Conservation (phyloP, 768 basidiomycete species). For the Amanita jacksonii region DNA sequence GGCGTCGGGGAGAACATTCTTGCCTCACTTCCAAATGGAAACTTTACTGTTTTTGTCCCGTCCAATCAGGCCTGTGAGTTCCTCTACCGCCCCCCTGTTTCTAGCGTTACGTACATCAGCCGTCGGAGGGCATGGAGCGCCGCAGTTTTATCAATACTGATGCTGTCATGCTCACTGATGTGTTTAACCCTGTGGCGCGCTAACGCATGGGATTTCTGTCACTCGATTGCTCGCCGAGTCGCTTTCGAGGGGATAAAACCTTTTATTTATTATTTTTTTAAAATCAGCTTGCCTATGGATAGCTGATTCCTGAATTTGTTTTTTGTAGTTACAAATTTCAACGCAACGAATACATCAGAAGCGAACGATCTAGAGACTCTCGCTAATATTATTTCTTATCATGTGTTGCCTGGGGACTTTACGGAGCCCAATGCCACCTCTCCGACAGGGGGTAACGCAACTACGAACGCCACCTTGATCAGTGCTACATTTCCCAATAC, state of each 20-base stretch:
- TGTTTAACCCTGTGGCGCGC: too few relatives aligned
- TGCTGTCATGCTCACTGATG: too few relatives aligned
- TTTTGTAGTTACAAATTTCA: conserved; percentile 3
- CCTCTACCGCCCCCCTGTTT: not conserved
- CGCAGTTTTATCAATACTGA: too few relatives aligned
- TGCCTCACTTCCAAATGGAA: conserved; percentile 29
- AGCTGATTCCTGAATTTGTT: too few relatives aligned
- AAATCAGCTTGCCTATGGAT: not conserved
- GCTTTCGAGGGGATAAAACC: too few relatives aligned
- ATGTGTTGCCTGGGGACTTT: conserved; percentile 9
- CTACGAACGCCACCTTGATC: conserved; percentile 17
- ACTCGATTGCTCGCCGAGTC: too few relatives aligned
- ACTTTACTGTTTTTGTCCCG: conserved; percentile 49
- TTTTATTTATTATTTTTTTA: conserved; percentile 1
- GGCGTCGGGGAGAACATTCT: conserved; percentile 34
- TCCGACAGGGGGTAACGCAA: conserved; percentile 3
- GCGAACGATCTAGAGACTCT: not conserved
- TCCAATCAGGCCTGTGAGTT: conserved; percentile 43
- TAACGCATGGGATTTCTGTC: too few relatives aligned
- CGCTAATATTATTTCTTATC: conserved; percentile 10
- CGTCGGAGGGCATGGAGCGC: too few relatives aligned
- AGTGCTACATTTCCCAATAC: conserved; percentile 41
- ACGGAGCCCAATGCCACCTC: conserved; percentile 6
- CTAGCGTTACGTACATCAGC: too few relatives aligned
- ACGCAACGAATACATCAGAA: conserved; percentile 3